Evolutionary conservation across 768 basidiomycete species (phyloP), one percentile per base, ranked within the genome.

Genomic region (Leccinum broughii): DNA sequence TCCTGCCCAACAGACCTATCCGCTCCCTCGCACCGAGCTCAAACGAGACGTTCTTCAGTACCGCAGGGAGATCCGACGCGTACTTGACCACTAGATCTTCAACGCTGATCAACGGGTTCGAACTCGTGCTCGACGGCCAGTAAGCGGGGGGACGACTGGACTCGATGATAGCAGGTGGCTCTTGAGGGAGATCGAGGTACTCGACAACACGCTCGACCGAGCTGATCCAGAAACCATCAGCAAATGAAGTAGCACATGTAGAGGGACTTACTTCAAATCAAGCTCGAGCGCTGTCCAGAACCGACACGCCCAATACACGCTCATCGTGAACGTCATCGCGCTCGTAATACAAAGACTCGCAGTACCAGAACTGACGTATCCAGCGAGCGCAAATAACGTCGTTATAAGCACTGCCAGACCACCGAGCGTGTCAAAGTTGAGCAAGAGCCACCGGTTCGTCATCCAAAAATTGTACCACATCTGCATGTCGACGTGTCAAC

Each of bases 391-490:
- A 65, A 96, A 87, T 37, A 95, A 64, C 1, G 87, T 89, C 0
- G 93, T 94, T 20, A 86, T 77, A 26, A 94, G 77, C 8, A 94
- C 88, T 1, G 87, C 84, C 20, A 87, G 58, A 30, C 84, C 89
- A 30, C 92, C 92, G 10, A 95, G 81, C 1, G 78, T 64, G 71
- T 97, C 94, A 69, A 93, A 95, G 62, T 90, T 86, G 58, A 95
- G 73, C 37, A 95, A 75, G 3, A 96, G 79, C 92, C 90, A 93
- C 54, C 93, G 78, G 65, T 92, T 93, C 9, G 85, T 87, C 92
- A 94, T 93, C 93, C 93, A 93, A 74, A 90, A 90, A 14, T 77
- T 82, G 69, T 92, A 91, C 88, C 87, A 91, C 89, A 91, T 89
- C 87, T 68, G 6, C 8, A 13, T 8, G 15, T 1, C 11, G 20